These are phyloP conservation scores for Hyparrhenia diplandra DNA, from an alignment of 176 grass and related monocot species.

Conservation along the genomic window DNA sequence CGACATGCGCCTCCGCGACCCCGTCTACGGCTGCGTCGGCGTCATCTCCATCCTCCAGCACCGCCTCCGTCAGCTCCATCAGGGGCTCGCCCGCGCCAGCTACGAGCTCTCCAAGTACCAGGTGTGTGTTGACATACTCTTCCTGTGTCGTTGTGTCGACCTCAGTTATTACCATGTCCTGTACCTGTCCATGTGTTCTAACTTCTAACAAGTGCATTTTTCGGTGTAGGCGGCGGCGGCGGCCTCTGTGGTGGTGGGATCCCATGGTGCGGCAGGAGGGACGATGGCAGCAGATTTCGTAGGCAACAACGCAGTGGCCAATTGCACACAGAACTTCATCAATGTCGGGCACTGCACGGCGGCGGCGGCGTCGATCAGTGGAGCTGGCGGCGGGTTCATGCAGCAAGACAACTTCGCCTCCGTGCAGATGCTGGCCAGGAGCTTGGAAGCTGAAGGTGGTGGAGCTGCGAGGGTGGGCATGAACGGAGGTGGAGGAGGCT, in stretches of 20 bases:
- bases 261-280: background rate
- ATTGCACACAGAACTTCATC: conserved; percentile 41
- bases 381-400: conserved; percentile 39
- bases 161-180: too few species aligned
- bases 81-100: conserved; percentile 54
- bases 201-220: background rate
- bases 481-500: conserved; percentile 35
- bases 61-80: conserved; percentile 73
- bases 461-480: background rate
- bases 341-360: conserved; percentile 21
- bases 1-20: conserved; percentile 90
- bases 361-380: conserved; percentile 18
- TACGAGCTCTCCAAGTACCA: conserved; percentile 43
- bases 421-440: conserved; percentile 47
- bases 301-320: conserved; percentile 32
- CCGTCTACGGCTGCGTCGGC: conserved; percentile 95
- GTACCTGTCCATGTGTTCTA: background rate
- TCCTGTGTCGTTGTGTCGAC: too few species aligned
- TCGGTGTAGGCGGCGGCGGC: conserved; percentile 31
- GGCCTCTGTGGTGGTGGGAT: conserved; percentile 17
- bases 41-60: conserved; percentile 96
- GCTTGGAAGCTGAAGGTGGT: conserved; percentile 41
- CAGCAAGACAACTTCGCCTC: conserved; percentile 48
- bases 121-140: background rate
- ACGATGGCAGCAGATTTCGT: conserved; percentile 41